Evolutionary conservation across 169 alveolate genomes (phyloP), one percentile per base, ranked within the genome.

Genomic region (Plasmodium cynomolgi): DNA sequence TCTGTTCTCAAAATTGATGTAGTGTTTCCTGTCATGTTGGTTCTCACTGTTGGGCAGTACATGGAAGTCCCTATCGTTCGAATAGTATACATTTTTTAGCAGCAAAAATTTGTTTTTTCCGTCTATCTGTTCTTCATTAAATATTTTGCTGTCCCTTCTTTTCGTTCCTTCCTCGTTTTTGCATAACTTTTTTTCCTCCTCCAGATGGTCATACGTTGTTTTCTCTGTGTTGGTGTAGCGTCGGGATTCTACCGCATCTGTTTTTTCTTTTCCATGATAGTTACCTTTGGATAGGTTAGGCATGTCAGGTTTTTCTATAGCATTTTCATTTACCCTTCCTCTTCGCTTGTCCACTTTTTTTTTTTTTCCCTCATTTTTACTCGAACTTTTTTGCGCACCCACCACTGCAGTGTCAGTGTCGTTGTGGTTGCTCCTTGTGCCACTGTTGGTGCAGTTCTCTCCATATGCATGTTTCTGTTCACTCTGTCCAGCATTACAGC

Each of bases 1-100:
- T 83, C 31, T 20, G 26, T 54, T 83, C 44, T 83, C 72, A 23
- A 83, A 58, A 58, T 83, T 83, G 39, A 83, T 58, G 29, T 83
- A 58, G 26, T 29, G 20, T 62, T 83, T 83, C 47, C 56, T 62
- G 39, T 58, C 74, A 83, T 83, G 73, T 62, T 83, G 37, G 73
- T 83, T 83, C 29, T 62, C 31, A 9, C 39, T 17, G 29, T 83
- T 83, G 17, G 81, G 81, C 17, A 31, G 23, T 15, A 62, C 39
- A n/a, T 83, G 58, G 41, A 29, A 3, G 29, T 71, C 54, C 20
- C 37, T 71, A 71, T 84, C 29, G 39, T 84, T 72, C 34, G 92
- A 47, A 72, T 72, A 84, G 31, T 71, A 71, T 23, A 71, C 2
- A 6, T 72, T 84, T 71, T 84, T 84, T 56, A 84, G 33, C 20